These are phyloP conservation scores for Diospyros lotus DNA, from an alignment of 148 eudicot genomes.

Conservation along the genomic window DNA sequence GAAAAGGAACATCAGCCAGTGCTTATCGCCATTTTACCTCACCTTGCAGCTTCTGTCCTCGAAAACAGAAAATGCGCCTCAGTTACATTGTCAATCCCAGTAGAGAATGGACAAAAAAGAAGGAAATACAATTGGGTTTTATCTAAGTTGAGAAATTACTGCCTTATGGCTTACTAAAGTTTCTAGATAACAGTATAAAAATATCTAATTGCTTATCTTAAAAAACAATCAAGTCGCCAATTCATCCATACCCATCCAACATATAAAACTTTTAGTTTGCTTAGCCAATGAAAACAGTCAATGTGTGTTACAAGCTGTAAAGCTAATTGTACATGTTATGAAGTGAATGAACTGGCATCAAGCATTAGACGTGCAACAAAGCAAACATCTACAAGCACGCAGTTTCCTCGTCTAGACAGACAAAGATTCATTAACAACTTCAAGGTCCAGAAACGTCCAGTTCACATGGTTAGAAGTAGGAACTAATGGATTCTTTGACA, in stretches of 20 bases:
- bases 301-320: neutral
- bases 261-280: neutral
- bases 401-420: neutral
- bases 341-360: neutral
- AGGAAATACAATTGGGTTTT: neutral
- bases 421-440: neutral
- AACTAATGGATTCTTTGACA: neutral
- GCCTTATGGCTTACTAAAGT: neutral
- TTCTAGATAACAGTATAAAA: neutral
- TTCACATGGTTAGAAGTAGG: neutral
- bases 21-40: neutral
- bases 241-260: neutral
- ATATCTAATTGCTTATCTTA: neutral
- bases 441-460: neutral
- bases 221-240: neutral
- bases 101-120: conserved; percentile 5
- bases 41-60: neutral
- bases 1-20: neutral
- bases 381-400: neutral
- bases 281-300: neutral
- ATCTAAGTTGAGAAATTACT: neutral
- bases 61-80: neutral
- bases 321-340: neutral
- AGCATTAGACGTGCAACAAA: neutral
- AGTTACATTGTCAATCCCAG: neutral